Evolutionary conservation across 345 rosid species (phyloP), one percentile per base, ranked within the genome.

Genomic region (Capsella bursapastoris): DNA sequence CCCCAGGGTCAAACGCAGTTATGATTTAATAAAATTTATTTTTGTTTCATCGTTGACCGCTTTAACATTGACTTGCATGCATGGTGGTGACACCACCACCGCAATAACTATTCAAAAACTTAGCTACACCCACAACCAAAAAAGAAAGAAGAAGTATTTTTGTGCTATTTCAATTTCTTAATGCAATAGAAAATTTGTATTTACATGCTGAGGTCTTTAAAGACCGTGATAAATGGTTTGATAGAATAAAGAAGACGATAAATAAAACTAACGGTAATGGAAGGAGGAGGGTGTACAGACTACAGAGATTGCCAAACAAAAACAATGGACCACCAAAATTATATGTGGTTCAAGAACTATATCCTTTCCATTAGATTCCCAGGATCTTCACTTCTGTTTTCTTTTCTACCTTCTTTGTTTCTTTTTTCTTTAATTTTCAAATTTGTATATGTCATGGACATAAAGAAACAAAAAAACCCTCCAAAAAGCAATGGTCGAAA

Each of bases 331-430:
- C 79, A 62, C 65, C 10, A 12, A 11, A 40, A 3, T 22, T 22
- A 22, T 8, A 32, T 59, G 76, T 65, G 77, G 80, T 66, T 58
- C 14, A 32, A 57, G 34, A 11, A 9, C 25, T 25, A 64, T 71
- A 58, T 64, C 62, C 72, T 71, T 55, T 25, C 22, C 27, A 22
- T 49, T 64, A 50, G 76, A 77, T 65, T 71, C 80, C 80, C 68
- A 77, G 47, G 47, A 77, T 77, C 71, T 32, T 65, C 38, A 10
- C 9, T 70, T 45, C 0, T 57, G 48, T 13, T 52, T 72, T 4
- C 16, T 12, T 52, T 14, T 4, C 4, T 44, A 3, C 38, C 51
- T 38, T 14, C 2, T 61, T 61, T 51, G 32, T 7, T n/a, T 58
- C 37, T 18, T 76, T 34, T 15, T 45, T 53, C 35, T 43, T 68